These are phyloP conservation scores for Naganishia cerealis DNA, from an alignment of 1,284 basidiomycete genomes.

Conservation along the genomic window DNA sequence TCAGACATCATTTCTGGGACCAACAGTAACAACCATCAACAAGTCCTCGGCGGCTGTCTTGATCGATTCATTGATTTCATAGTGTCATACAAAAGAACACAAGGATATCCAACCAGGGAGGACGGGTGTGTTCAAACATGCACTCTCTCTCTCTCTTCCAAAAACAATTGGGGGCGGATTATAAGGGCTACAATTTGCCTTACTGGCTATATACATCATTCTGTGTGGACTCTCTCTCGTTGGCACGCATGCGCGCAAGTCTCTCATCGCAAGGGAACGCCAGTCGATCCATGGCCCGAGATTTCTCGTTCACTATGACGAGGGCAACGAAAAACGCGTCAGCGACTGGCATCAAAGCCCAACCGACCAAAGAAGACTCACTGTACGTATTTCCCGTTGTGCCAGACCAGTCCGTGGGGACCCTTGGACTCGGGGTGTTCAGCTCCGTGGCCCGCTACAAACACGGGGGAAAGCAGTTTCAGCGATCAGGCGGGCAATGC, in stretches of 20 bases:
- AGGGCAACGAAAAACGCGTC: neutral
- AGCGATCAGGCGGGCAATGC: neutral
- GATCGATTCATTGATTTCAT: neutral
- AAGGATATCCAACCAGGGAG: no score
- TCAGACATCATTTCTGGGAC: no score
- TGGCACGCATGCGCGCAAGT: neutral
- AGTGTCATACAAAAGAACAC: neutral
- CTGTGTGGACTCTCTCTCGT: no score
- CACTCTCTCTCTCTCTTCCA: neutral
- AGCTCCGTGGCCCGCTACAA: slow-evolving; percentile 9
- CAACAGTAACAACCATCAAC: no score
- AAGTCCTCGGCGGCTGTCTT: neutral
- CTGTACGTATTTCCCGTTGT: slow-evolving; percentile 35
- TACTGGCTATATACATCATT: no score
- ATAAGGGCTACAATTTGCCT: neutral
- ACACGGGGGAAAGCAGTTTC: neutral
- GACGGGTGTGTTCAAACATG: neutral
- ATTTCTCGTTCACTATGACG: slow-evolving; percentile 29
- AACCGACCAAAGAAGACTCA: neutral
- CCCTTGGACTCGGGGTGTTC: slow-evolving; percentile 34
- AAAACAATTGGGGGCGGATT: neutral
- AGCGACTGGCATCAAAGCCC: neutral
- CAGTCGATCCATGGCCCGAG: slow-evolving; percentile 34
- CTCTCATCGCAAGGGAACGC: slow-evolving; percentile 32
- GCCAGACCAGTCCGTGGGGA: slow-evolving; percentile 36